Evolutionary conservation across 139 green algal genomes (phyloP), one percentile per base, ranked within the genome.

Genomic region (Pleodorina starrii): DNA sequence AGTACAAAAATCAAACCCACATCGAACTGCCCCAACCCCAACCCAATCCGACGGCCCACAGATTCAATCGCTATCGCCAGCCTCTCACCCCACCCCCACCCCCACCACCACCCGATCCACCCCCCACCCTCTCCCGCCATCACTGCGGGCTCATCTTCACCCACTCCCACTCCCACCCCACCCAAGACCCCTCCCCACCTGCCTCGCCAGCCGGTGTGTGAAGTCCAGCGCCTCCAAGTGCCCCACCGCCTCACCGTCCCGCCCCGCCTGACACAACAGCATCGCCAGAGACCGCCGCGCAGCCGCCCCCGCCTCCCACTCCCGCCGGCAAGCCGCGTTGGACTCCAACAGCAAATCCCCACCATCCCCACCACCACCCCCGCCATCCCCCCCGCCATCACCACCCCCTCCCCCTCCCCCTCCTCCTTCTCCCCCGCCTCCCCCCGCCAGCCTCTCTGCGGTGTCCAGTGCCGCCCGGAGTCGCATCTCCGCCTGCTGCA

Each of bases 181-280:
- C 90, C 72, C 21, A 71, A n/a, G 23, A n/a, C 25, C 11, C 60
- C 63, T 10, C 40, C 25, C 43, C 9, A 93, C 90, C 82, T 66
- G 46, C 44, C 71, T 11, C 19, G 86, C 86, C 40, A 93, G 76
- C 48, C 86, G 75, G 86, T 82, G 88, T 35, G 79, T 90, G 87
- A 74, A 93, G 23, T 76, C 90, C 48, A 93, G 66, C 2, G 51
- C 54, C 32, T 0, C 16, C 40, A 93, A 43, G 9, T 89, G 83
- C 16, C 29, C 0, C 7, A 50, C 87, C 35, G 90, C 90, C 35
- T 89, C 82, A 0, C 19, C 68, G 29, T 89, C 87, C 12, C 83
- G 51, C 12, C 90, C 90, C 81, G 27, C 44, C 87, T 93, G 90
- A 48, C 82, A 90, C 50, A 91, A 68, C 90, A 93, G 75, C 90